A percentile compares a stretch with the other conserved stretches of the same genome.
Evolutionary conservation across 805 yeast species (phyloP).

Genomic region (Sporopachydermia lactativora): DNA sequence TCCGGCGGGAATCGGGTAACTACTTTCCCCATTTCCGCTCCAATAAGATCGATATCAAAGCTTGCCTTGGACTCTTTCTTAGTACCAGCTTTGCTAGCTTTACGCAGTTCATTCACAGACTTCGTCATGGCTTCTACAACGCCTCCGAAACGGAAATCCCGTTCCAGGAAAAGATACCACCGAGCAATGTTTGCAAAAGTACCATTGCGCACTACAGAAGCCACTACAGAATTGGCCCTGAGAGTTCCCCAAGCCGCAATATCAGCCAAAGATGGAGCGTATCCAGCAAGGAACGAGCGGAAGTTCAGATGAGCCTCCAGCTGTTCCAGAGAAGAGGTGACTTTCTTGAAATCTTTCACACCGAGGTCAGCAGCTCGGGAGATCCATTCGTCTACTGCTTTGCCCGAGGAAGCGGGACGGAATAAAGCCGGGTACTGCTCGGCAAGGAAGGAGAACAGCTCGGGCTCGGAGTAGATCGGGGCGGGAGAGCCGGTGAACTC

Average conservation of each 20-base stretch:
- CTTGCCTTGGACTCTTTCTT: slow-evolving; percentile 92
- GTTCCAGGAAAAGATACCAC: slow-evolving; percentile 76
- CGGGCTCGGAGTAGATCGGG: slow-evolving; percentile 22
- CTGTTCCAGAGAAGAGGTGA: slow-evolving; percentile 62
- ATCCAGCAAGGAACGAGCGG: slow-evolving; percentile 66
- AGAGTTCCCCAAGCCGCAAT: slow-evolving; percentile 87
- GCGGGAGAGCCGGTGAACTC: slow-evolving; percentile 31
- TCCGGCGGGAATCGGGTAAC: slow-evolving; percentile 99
- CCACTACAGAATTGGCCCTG: slow-evolving; percentile 87
- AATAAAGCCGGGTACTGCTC: slow-evolving; percentile 35
- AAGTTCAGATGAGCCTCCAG: slow-evolving; percentile 75
- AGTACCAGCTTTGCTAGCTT: slow-evolving; percentile 46
- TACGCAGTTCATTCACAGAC: slow-evolving; percentile 61
- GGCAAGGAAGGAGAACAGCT: slow-evolving; percentile 36
- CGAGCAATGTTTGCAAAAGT: slow-evolving; percentile 79
- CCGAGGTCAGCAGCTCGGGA: slow-evolving; percentile 51
- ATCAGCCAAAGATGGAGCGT: slow-evolving; percentile 62
- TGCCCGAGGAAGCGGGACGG: slow-evolving; percentile 9
- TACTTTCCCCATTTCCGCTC: slow-evolving; percentile 86
- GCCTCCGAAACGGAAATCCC: slow-evolving; percentile 52
- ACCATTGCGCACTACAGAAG: slow-evolving; percentile 75
- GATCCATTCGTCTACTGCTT: slow-evolving; percentile 40
- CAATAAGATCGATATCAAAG: slow-evolving; percentile 84
- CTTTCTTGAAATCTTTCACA: slow-evolving; percentile 78
- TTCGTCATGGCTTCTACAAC: slow-evolving; percentile 53